Evolutionary conservation across 2,329 filamentous ascomycete species (phyloP), one percentile per base, ranked within the genome.

Genomic region (Aciculosporium take): DNA sequence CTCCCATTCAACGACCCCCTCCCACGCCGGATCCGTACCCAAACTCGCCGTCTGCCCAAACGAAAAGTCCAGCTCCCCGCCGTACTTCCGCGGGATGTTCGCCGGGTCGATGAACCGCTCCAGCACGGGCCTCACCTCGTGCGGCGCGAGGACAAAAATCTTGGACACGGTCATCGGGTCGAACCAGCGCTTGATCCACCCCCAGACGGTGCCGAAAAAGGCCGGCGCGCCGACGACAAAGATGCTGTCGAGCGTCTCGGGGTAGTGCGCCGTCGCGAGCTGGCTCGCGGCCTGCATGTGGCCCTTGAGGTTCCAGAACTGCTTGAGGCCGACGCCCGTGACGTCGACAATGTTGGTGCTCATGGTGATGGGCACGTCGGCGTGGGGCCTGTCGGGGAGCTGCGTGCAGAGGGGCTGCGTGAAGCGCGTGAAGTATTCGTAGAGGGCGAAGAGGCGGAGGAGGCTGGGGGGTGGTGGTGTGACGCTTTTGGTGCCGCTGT

Each of bases 301-400:
- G 20, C 66, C 67, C 68, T 93, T 91, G 47, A 96, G 64, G 62
- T 93, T 93, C 89, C 89, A 95, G 60, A 95, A 95, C 65, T 93
- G 87, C 66, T 84, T 86, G 59, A 96, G 61, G 5, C 85, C 85
- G 21, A 95, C 88, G 12, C 81, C 79, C 13, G 78, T 82, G 48
- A 96, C 86, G 59, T 96, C 89, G 44, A 95, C 87, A 52, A 96
- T 94, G 63, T 95, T 95, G 53, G 84, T 94, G 55, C 82, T 88
- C 52, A 91, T 80, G 30, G 87, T 89, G 51, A 95, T 86, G 6
- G 89, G 89, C n/a, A 84, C 87, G 48, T 80, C 75, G 4, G 81
- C 72, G 57, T 84, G 67, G 7, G 79, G 76, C 53, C 88, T 75
- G 52, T 85, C 74, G 35, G 67, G 65, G 46, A 94, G 72, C 53